Evolutionary conservation across 257 asterid species (phyloP), one percentile per base, ranked within the genome.

Genomic region (Solanum piurae): DNA sequence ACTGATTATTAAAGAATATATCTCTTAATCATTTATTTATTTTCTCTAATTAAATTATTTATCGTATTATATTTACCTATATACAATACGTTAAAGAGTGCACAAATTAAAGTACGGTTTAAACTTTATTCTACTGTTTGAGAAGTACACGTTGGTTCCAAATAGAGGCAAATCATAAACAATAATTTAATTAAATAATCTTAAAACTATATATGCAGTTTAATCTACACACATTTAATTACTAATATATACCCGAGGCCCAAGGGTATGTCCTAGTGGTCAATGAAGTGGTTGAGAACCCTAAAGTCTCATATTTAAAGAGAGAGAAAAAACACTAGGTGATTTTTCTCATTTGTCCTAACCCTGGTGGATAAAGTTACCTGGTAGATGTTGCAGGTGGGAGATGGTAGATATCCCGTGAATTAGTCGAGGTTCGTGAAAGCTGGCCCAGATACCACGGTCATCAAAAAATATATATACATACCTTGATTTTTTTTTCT

Each of bases 1-100:
- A 52, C 52, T 79, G 88, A 44, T 88, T 9, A 74, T 36, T 36
- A n/a, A 79, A 88, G 13, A 84, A 74, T 83, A 86, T 88, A 36
- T 16, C 27, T 80, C 31, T 18, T 42, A 12, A 64, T 38, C 40
- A 64, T 46, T 38, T 33, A 27, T 33, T 27, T 29, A 83, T 89
- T 68, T 71, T 71, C 69, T 55, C 79, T 64, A 44, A 38, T 42
- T 64, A 58, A 52, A 31, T 33, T 52, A 13, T 25, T 66, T 38
- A 68, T 21, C 5, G n/a, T 14, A 25, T 29, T 46, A 5, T n/a
- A 44, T 14, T n/a, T 14, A 25, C 23, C n/a, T 76, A 12, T 7
- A 38, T 13, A 21, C 20, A 21, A 6, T 10, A 37, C 12, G 60
- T n/a, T 38, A 23, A 23, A 37, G 46, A 76, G 83, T 6, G 34